These are phyloP conservation scores for Suzukiozyma palmioleophila DNA, from an alignment of 1,139 yeast genomes.

Conservation along the genomic window DNA sequence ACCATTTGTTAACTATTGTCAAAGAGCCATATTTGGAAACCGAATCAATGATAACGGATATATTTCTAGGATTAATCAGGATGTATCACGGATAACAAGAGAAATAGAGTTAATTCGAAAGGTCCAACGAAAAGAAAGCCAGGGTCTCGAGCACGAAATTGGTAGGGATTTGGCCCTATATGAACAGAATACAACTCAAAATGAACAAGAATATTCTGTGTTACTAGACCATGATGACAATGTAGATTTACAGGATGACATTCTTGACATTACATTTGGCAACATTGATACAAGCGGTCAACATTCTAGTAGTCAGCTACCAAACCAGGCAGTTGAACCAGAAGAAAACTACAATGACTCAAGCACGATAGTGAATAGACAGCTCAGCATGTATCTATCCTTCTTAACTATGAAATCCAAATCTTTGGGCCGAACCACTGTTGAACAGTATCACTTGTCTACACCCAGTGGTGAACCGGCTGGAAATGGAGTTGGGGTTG, in stretches of 20 bases:
- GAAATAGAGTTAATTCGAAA: constrained; percentile 7
- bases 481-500: background rate
- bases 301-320: background rate
- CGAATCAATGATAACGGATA: background rate
- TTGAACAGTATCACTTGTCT: background rate
- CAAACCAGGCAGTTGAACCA: constrained; percentile 5
- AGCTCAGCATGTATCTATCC: too few relatives aligned
- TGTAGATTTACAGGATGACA: constrained; percentile 5
- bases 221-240: background rate
- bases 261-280: constrained; percentile 15
- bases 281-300: constrained; percentile 6
- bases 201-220: background rate
- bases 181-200: background rate
- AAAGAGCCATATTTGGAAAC: constrained; percentile 1
- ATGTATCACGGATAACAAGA: constrained; percentile 5
- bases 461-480: constrained; percentile 3
- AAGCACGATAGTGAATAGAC: background rate
- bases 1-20: constrained; percentile 1
- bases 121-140: constrained; percentile 2
- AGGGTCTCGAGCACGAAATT: constrained; percentile 11
- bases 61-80: background rate
- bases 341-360: constrained; percentile 10
- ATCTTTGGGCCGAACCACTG: background rate
- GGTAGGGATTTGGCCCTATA: constrained; percentile 12
- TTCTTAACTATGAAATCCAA: too few relatives aligned